These are phyloP conservation scores for Ochetophila trinervis DNA, from an alignment of 306 rosid species.

Conservation along the genomic window DNA sequence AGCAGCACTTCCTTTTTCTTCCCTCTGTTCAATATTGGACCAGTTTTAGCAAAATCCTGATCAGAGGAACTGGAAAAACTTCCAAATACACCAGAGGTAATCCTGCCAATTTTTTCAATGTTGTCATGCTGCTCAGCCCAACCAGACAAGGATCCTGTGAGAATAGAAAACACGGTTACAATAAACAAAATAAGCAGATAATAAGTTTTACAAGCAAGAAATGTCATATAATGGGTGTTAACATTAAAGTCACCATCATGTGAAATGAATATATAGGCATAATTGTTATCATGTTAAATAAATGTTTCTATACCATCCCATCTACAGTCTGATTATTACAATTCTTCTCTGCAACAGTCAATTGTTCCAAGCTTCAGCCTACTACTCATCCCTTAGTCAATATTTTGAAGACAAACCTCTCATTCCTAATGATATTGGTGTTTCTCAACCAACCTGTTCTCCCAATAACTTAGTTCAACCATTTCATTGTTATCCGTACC, in stretches of 20 bases:
- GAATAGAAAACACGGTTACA: constrained; percentile 21
- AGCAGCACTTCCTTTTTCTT: constrained; percentile 72
- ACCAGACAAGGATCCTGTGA: constrained; percentile 54
- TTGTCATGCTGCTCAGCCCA: constrained; percentile 35
- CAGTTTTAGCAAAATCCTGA: constrained; percentile 50
- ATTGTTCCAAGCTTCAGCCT: too few relatives aligned
- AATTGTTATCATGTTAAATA: too few relatives aligned
- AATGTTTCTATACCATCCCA: too few relatives aligned
- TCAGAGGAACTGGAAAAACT: constrained; percentile 43
- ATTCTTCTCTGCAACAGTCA: too few relatives aligned
- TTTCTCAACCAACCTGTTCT: too few relatives aligned
- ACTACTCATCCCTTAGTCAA: too few relatives aligned
- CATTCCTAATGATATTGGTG: too few relatives aligned
- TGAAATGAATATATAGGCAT: not conserved
- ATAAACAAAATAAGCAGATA: constrained; percentile 2
- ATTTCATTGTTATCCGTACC: too few relatives aligned
- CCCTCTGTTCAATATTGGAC: constrained; percentile 55
- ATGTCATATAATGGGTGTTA: not conserved
- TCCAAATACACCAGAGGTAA: constrained; percentile 30
- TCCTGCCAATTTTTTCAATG: constrained; percentile 31
- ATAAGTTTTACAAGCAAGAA: not conserved
- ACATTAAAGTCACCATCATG: not conserved
- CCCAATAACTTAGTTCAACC: too few relatives aligned
- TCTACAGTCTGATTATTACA: too few relatives aligned
- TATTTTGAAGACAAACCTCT: too few relatives aligned